These are phyloP conservation scores for Bombardia bombarda DNA, from an alignment of 495 filamentous ascomycete species.

Conservation along the genomic window DNA sequence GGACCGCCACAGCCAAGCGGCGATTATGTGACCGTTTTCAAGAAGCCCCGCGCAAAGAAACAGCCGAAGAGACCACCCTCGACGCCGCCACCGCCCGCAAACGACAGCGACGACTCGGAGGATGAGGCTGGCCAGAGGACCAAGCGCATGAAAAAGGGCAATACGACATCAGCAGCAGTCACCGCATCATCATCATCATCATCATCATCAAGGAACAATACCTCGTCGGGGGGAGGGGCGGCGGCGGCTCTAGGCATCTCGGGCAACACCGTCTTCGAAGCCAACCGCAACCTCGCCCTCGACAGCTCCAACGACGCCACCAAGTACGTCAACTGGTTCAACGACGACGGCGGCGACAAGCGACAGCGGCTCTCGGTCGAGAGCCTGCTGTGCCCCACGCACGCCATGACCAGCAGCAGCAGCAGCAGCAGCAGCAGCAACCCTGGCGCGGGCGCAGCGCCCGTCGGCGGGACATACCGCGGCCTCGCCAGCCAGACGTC, in stretches of 20 bases:
- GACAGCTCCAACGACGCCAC: slow-evolving; percentile 80
- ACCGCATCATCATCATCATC: slow-evolving; percentile 51
- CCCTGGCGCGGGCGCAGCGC: background rate
- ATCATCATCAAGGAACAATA: slow-evolving; percentile 25
- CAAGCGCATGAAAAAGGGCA: slow-evolving; percentile 70
- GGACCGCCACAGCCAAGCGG: slow-evolving; percentile 30
- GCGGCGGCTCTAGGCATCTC: slow-evolving; percentile 10
- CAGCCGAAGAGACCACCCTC: slow-evolving; percentile 75
- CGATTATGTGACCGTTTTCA: slow-evolving; percentile 76
- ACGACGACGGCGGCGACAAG: slow-evolving; percentile 49
- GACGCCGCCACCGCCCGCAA: slow-evolving; percentile 59
- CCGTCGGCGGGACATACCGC: slow-evolving; percentile 62
- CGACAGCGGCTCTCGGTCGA: slow-evolving; percentile 51
- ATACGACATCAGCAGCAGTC: slow-evolving; percentile 20
- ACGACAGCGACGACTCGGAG: slow-evolving; percentile 40
- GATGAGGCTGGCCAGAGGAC: slow-evolving; percentile 58
- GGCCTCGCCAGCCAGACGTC: slow-evolving; percentile 62
- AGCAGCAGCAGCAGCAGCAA: slow-evolving; percentile 1
- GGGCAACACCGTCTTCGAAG: slow-evolving; percentile 48
- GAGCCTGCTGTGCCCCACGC: slow-evolving; percentile 58
- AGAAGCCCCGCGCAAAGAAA: slow-evolving; percentile 74
- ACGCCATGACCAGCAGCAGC: slow-evolving; percentile 23
- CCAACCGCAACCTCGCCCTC: slow-evolving; percentile 55
- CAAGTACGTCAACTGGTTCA: slow-evolving; percentile 85
- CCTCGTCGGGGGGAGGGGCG: too few relatives aligned